Evolutionary conservation across 495 filamentous ascomycete genomes (phyloP).

Genomic region (Penicillium lividum): DNA sequence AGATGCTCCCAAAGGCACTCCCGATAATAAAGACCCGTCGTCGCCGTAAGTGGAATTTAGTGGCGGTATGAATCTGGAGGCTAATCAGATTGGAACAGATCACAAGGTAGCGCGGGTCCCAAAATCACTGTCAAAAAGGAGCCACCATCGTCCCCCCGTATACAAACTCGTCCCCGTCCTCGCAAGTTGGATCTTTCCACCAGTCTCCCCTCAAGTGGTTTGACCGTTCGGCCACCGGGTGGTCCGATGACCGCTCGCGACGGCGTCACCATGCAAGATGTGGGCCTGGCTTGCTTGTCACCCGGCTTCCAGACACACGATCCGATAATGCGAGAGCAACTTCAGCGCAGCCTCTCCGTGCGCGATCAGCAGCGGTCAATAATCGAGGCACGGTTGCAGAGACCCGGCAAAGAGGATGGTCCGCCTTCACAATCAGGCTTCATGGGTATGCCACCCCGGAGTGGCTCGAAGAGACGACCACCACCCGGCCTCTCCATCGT

Average conservation of each 20-base stretch:
- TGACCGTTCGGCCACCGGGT: conserved; percentile 64
- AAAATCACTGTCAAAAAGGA: conserved; percentile 97
- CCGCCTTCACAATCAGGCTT: conserved; percentile 54
- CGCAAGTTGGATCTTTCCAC: conserved; percentile 87
- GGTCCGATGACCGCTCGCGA: conserved; percentile 80
- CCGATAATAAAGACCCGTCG: conserved; percentile 55
- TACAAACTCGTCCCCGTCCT: conserved; percentile 77
- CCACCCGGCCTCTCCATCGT: conserved; percentile 92
- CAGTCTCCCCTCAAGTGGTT: conserved; percentile 57
- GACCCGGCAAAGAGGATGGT: conserved; percentile 73
- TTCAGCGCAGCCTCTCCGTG: conserved; percentile 91
- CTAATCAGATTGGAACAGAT: conserved; percentile 21
- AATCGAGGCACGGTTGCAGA: conserved; percentile 89
- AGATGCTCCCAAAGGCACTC: conserved; percentile 45
- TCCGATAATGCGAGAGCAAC: conserved; percentile 91
- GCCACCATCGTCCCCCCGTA: conserved; percentile 77
- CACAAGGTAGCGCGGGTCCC: conserved; percentile 53
- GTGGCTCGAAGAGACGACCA: conserved; percentile 71
- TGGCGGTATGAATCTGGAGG: neutral
- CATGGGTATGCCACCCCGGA: conserved; percentile 60
- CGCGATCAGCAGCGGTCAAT: conserved; percentile 92
- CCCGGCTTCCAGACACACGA: conserved; percentile 95
- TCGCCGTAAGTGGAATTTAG: conserved; percentile 50
- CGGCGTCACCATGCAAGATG: conserved; percentile 81
- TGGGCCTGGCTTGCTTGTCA: conserved; percentile 91